A percentile compares a stretch with the other conserved stretches of the same genome.
These are phyloP conservation scores for Scheffersomyces illinoinensis DNA, from an alignment of 1,139 yeast species.

Conservation along the genomic window DNA sequence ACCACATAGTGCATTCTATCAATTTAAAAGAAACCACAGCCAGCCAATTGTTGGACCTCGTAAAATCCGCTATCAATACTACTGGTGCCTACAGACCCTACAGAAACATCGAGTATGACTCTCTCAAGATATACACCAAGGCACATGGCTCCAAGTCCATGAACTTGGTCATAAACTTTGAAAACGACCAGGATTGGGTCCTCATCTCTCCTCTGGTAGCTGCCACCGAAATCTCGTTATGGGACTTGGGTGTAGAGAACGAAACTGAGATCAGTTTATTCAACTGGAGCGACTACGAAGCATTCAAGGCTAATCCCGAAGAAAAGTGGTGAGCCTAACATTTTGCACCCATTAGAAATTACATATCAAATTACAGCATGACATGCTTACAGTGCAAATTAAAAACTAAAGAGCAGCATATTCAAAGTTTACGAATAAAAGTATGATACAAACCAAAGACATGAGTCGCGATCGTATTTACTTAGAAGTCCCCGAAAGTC, in stretches of 20 bases:
- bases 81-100: constrained; percentile 79
- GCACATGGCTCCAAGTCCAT: constrained; percentile 95
- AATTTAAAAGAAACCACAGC: constrained; percentile 75
- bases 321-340: constrained; percentile 70
- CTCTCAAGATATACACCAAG: constrained; percentile 84
- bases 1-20: constrained; percentile 68
- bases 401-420: not conserved
- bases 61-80: constrained; percentile 52
- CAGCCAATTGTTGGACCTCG: constrained; percentile 51
- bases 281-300: constrained; percentile 64
- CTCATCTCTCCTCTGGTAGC: constrained; percentile 36
- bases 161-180: constrained; percentile 88
- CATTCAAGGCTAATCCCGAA: constrained; percentile 76
- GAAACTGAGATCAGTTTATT: constrained; percentile 90
- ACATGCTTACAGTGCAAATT: no score
- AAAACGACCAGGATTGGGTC: constrained; percentile 72
- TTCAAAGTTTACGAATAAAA: not conserved
- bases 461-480: no score
- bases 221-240: constrained; percentile 45
- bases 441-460: no score
- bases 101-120: constrained; percentile 72
- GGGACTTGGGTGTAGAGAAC: constrained; percentile 75
- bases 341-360: not conserved
- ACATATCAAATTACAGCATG: not conserved
- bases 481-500: not conserved